Evolutionary conservation across 768 basidiomycete species (phyloP), one percentile per base, ranked within the genome.

Genomic region (Strobilomyces dryophilus): DNA sequence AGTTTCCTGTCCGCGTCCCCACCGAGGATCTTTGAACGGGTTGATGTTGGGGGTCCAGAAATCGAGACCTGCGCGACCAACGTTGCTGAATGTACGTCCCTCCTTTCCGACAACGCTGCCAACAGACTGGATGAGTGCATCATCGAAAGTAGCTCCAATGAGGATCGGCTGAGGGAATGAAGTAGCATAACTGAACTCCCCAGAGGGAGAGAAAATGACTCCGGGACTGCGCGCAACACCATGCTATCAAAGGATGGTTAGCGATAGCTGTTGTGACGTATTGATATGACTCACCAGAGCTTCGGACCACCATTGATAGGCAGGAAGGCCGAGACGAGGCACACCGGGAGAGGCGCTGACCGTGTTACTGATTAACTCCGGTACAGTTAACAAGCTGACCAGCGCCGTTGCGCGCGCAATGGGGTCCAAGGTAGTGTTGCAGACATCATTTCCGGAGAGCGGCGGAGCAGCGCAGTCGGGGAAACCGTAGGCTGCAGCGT

Each of bases 271-370:
- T 26, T 40, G 45, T 24, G 8, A 26, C 15, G 17, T 43, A 21
- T 20, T 15, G 36, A 41, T 31, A 34, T 29, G 27, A 62, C 73
- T 51, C 58, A 82, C 82, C 60, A 83, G 60, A 3, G 75, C 81
- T 68, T 83, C 81, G 21, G 76, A 78, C 81, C 82, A 83, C 80
- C 81, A 82, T 44, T 80, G 71, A 48, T 84, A 84, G 17, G 75
- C 61, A 10, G 80, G 79, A 24, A 84, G 65, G n/a, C 80, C 81
- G 3, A 82, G 71, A 11, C 80, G 75, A 49, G 80, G 66, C 20
- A 82, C 79, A 27, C 79, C 82, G 7, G 77, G 74, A 2, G 31
- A 34, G 18, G 32, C 6, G 52, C 78, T 81, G 44, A 73, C 76
- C 5, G 78, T 80, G 62, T 82, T 81, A 50, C 65, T 70, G 45